phyloP scores from a whole-genome alignment of 1,139 yeast species.

The Lipomyces yarrowii region DNA sequence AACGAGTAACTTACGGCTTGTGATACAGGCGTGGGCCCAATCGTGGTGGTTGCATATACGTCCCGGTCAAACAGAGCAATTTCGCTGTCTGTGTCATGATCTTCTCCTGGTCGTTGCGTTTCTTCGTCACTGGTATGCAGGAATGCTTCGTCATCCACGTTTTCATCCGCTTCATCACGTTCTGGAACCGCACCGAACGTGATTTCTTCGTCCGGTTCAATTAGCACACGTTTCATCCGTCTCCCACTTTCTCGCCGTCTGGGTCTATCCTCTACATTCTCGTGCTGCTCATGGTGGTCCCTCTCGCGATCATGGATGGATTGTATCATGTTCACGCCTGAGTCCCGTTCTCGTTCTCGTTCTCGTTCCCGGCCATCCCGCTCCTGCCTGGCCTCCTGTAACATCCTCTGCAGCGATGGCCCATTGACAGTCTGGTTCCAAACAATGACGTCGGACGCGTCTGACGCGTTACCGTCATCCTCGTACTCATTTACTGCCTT shows the following conservation, averaged over 20 bases:
- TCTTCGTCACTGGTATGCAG: not conserved
- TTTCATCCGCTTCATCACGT: not conserved
- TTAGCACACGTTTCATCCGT: not conserved
- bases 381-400: not conserved
- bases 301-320: not conserved
- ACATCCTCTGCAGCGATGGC: conserved; percentile 2
- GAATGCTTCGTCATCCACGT: not conserved
- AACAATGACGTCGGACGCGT: conserved; percentile 2
- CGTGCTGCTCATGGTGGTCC: not conserved
- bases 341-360: not conserved
- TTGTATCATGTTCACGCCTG: not conserved
- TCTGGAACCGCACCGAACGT: not conserved
- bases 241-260: not conserved
- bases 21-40: conserved; percentile 11
- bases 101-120: not conserved
- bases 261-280: not conserved
- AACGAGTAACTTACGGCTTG: not conserved
- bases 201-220: not conserved
- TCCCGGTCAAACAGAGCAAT: not conserved
- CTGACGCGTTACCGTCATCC: not conserved
- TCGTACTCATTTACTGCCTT: not conserved
- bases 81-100: not conserved
- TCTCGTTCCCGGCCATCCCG: not conserved
- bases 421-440: conserved; percentile 11
- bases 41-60: not conserved